Percentiles rank a stretch among this genome's conserved stretches.
Conservation (phyloP, 164 flowering plant species). For the Protea cynaroides region DNA sequence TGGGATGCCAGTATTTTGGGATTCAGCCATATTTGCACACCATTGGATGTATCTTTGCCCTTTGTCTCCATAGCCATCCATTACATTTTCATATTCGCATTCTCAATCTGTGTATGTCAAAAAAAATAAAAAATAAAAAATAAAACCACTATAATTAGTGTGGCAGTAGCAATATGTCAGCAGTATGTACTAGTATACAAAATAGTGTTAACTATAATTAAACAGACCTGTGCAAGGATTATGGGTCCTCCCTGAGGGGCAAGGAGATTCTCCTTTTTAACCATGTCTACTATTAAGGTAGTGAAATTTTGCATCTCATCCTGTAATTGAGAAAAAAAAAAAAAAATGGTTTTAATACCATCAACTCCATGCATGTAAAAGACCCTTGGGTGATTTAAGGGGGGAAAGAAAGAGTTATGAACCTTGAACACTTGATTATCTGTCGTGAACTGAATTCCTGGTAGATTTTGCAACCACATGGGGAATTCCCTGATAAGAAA, state of each 20-base stretch:
- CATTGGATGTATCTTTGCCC: constrained; percentile 36
- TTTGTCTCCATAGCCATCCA: constrained; percentile 21
- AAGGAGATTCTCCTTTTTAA: constrained; percentile 36
- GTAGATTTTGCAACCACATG: constrained; percentile 45
- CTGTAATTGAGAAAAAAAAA: constrained; percentile 12
- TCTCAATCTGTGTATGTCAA: constrained; percentile 30
- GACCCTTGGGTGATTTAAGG: too few species aligned
- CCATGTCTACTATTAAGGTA: constrained; percentile 23
- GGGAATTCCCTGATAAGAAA: constrained; percentile 31
- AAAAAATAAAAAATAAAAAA: neutral
- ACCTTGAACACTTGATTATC: constrained; percentile 37
- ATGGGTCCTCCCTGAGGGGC: constrained; percentile 55
- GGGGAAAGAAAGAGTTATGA: neutral
- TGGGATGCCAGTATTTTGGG: constrained; percentile 29
- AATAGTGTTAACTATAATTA: neutral
- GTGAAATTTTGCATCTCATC: constrained; percentile 44
- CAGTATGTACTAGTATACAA: too few species aligned
- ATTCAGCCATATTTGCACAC: constrained; percentile 41
- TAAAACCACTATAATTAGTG: neutral
- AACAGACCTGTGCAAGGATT: constrained; percentile 32
- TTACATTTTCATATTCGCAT: constrained; percentile 40
- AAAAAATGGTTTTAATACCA: neutral
- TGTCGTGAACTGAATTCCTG: constrained; percentile 35
- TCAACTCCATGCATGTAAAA: too few species aligned
- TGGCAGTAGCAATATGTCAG: neutral